These are phyloP conservation scores for Cucurbita pepo DNA, from an alignment of 306 rosid genomes.

Conservation along the genomic window DNA sequence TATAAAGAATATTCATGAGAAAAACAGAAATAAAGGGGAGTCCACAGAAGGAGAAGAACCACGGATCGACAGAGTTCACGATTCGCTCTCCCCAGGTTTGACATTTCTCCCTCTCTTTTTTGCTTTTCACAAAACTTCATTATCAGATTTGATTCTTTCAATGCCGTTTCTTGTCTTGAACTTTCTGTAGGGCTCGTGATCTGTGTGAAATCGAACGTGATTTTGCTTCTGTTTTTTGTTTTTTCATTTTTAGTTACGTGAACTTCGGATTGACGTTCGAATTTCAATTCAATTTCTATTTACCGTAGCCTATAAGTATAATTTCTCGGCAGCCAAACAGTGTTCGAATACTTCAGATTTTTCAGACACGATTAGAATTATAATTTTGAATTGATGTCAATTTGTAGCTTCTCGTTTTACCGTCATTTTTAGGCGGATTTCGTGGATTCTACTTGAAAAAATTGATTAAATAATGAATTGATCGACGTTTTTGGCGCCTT, in stretches of 20 bases:
- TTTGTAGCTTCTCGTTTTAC: background rate
- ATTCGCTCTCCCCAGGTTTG: background rate
- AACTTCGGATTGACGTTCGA: background rate
- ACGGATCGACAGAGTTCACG: background rate
- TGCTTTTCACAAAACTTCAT: background rate
- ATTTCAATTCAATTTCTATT: background rate
- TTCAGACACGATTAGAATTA: background rate
- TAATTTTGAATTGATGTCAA: background rate
- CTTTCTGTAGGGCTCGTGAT: background rate
- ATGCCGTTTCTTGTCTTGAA: background rate
- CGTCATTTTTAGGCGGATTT: background rate
- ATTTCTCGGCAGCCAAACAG: constrained; percentile 15
- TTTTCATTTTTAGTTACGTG: background rate
- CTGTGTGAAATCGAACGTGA: background rate
- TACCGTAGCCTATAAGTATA: background rate
- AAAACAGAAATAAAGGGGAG: background rate
- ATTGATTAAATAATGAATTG: background rate
- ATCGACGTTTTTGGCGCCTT: background rate
- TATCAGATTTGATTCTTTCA: background rate
- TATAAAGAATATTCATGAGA: background rate
- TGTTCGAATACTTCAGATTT: background rate
- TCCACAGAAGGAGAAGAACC: background rate
- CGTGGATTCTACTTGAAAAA: background rate
- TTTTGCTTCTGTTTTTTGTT: background rate
- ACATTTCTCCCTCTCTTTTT: background rate